Percentiles rank a stretch among this genome's conserved stretches.
Evolutionary conservation across 148 eudicot genomes (phyloP).

Genomic region (Simmondsia chinensis): DNA sequence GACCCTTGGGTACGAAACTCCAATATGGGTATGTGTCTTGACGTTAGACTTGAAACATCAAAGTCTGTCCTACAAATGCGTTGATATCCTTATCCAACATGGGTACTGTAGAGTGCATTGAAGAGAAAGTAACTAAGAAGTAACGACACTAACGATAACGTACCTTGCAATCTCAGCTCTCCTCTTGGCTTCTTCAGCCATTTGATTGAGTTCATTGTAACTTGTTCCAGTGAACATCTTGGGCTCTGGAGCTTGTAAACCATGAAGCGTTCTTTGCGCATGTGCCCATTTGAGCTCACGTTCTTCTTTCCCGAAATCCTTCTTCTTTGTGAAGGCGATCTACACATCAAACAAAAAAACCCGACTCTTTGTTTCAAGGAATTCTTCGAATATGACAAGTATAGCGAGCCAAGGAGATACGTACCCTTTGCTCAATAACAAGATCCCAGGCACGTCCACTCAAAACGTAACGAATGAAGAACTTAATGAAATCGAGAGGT

Average conservation of each 20-base stretch:
- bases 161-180: conserved; percentile 96
- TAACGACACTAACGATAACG: neutral
- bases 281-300: conserved; percentile 93
- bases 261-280: conserved; percentile 93
- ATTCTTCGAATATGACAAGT: neutral
- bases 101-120: too few relatives aligned
- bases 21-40: too few relatives aligned
- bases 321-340: conserved; percentile 91
- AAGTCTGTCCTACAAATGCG: too few relatives aligned
- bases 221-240: conserved; percentile 53
- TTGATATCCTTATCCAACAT: too few relatives aligned
- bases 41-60: too few relatives aligned
- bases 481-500: conserved; percentile 89
- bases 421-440: conserved; percentile 91
- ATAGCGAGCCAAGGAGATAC: conserved; percentile 1
- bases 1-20: too few relatives aligned
- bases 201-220: conserved; percentile 71
- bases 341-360: conserved; percentile 12
- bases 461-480: conserved; percentile 68
- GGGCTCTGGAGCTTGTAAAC: conserved; percentile 71
- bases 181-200: conserved; percentile 92
- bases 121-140: too few relatives aligned
- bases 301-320: conserved; percentile 92
- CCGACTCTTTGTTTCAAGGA: neutral
- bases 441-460: conserved; percentile 99